These are phyloP conservation scores for Volvox africanus DNA, from an alignment of 139 green algal genomes.

Conservation along the genomic window DNA sequence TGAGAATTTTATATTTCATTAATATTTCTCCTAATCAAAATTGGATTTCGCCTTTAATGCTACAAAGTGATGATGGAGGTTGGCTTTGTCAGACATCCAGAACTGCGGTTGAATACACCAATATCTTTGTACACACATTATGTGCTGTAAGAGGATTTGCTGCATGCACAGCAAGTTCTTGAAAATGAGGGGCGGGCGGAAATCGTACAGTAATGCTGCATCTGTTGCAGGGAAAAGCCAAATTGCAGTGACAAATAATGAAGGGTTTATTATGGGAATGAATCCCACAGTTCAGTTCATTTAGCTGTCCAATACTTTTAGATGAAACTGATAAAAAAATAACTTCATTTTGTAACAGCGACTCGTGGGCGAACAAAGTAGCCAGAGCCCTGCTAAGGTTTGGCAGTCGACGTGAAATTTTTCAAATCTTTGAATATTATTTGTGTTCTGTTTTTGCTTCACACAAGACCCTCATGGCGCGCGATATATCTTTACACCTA, in stretches of 20 bases:
- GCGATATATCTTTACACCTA: not conserved
- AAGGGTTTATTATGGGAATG: not conserved
- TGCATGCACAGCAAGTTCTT: not conserved
- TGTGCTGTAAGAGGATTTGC: not conserved
- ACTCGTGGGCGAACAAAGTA: not conserved
- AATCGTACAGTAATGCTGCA: constrained; percentile 5
- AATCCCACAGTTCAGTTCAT: not conserved
- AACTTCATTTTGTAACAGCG: not conserved
- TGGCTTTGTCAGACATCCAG: not conserved
- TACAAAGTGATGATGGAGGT: not conserved
- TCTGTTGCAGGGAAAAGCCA: not conserved
- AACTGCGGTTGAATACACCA: not conserved
- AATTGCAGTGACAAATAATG: not conserved
- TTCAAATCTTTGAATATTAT: too few species aligned
- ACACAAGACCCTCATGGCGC: not conserved
- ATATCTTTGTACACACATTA: not conserved
- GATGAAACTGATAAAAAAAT: not conserved
- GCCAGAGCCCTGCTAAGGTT: too few species aligned
- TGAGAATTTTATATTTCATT: not conserved
- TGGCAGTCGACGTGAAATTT: too few species aligned
- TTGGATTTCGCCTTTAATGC: not conserved
- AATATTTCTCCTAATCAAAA: not conserved
- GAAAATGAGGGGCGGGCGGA: not conserved
- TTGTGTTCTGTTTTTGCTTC: too few species aligned
- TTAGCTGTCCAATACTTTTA: not conserved